phyloP scores from a whole-genome alignment of 805 yeast genomes.

The Lachancea thermotolerans region DNA sequence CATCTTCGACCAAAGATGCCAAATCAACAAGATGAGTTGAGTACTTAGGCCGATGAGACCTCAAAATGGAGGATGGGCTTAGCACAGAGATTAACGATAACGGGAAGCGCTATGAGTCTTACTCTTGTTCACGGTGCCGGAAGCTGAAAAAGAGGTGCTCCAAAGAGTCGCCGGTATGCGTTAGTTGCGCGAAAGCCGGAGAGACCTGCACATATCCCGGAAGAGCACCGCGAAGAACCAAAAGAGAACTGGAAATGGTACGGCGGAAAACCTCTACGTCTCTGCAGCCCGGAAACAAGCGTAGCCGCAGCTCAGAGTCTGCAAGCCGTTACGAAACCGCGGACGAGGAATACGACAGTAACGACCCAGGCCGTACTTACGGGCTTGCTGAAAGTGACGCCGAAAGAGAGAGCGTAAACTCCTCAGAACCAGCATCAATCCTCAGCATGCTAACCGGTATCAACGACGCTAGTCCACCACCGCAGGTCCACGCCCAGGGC shows the following conservation, averaged over 20 bases:
- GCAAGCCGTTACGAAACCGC: neutral
- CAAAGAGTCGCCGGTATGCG: conserved; percentile 38
- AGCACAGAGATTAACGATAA: neutral
- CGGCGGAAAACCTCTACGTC: neutral
- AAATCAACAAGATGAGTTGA: neutral
- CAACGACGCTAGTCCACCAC: neutral
- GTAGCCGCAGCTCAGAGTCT: neutral
- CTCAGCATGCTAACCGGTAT: neutral
- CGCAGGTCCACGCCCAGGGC: conserved; percentile 5
- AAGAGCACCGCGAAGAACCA: conserved; percentile 36
- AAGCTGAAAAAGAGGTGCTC: conserved; percentile 45
- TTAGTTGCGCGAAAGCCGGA: conserved; percentile 36
- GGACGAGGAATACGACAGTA: neutral
- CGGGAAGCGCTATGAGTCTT: conserved; percentile 13
- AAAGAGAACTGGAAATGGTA: conserved; percentile 21
- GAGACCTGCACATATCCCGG: conserved; percentile 40
- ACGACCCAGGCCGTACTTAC: neutral
- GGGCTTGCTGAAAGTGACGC: neutral
- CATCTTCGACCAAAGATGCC: too few relatives aligned
- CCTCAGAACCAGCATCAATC: conserved; percentile 1
- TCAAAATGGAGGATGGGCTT: neutral
- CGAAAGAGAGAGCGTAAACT: neutral
- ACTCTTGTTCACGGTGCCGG: conserved; percentile 43
- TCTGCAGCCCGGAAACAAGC: neutral
- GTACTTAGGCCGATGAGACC: neutral